phyloP scores from a whole-genome alignment of 495 filamentous ascomycete species.

The Penicillium odoratum region DNA sequence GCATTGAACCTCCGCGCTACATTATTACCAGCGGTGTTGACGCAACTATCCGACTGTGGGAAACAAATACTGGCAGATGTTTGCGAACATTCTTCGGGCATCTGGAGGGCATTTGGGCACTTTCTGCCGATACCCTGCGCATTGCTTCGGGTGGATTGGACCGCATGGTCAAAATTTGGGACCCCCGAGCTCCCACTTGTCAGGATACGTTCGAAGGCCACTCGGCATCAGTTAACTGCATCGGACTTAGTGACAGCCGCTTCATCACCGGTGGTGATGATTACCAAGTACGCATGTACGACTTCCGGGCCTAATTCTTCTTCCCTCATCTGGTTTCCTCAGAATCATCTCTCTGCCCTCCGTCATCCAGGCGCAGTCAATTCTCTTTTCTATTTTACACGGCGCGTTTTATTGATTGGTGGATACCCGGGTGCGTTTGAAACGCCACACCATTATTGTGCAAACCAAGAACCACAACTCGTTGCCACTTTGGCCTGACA shows the following conservation, averaged over 20 bases:
- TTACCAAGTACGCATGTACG: constrained; percentile 83
- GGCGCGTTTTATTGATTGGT: constrained; percentile 13
- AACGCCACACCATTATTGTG: constrained; percentile 2
- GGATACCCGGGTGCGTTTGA: constrained; percentile 27
- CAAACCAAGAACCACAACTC: not conserved
- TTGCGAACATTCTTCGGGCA: constrained; percentile 94
- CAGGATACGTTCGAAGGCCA: constrained; percentile 91
- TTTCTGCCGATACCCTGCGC: constrained; percentile 87
- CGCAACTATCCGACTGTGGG: constrained; percentile 90
- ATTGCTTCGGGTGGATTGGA: constrained; percentile 90
- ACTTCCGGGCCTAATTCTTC: constrained; percentile 57
- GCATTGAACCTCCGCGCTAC: constrained; percentile 76
- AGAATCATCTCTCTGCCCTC: not conserved
- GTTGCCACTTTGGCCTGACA: not conserved
- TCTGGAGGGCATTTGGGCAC: constrained; percentile 91
- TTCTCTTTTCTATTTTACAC: constrained; percentile 2
- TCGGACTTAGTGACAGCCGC: constrained; percentile 82
- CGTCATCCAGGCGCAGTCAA: constrained; percentile 1
- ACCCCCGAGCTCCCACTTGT: constrained; percentile 84
- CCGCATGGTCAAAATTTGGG: constrained; percentile 96
- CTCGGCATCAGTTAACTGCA: constrained; percentile 84
- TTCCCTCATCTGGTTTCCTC: constrained; percentile 8
- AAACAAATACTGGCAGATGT: constrained; percentile 76
- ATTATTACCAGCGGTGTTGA: constrained; percentile 92
- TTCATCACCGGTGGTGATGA: constrained; percentile 93